Conservation (phyloP, 2,329 filamentous ascomycete genomes). For the Aspergillus ustus region DNA sequence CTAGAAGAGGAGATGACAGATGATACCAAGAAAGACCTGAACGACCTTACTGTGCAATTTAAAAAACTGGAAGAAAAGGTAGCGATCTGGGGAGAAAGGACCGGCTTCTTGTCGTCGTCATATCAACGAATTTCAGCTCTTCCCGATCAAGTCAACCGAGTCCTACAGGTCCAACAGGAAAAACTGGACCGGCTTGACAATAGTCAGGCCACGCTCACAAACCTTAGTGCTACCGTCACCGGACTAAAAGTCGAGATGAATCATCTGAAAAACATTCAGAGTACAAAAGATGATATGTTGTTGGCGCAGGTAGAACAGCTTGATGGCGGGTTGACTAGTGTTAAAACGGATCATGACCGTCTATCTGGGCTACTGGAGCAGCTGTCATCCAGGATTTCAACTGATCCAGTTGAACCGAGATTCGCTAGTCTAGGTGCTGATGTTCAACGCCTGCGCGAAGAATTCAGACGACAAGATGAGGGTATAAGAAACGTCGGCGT, state of each 20-base stretch:
- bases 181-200: slow-evolving; percentile 5
- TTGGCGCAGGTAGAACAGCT: slow-evolving; percentile 27
- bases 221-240: slow-evolving; percentile 10
- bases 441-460: not conserved
- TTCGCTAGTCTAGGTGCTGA: not conserved
- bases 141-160: slow-evolving; percentile 4
- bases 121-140: slow-evolving; percentile 9
- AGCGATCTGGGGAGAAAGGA: not conserved
- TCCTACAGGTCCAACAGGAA: slow-evolving; percentile 11
- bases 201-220: not conserved
- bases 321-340: slow-evolving; percentile 10
- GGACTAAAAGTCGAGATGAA: slow-evolving; percentile 13
- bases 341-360: not conserved
- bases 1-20: not conserved
- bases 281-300: slow-evolving; percentile 27
- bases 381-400: not conserved
- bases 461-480: slow-evolving; percentile 4
- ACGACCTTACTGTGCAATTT: not conserved
- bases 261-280: slow-evolving; percentile 19
- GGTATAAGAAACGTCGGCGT: slow-evolving; percentile 24
- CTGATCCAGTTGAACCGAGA: slow-evolving; percentile 10
- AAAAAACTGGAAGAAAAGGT: slow-evolving; percentile 4
- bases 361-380: not conserved
- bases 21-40: not conserved
- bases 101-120: slow-evolving; percentile 8